These are phyloP conservation scores for Coffea eugenioides DNA, from an alignment of 257 asterid species.

Conservation along the genomic window DNA sequence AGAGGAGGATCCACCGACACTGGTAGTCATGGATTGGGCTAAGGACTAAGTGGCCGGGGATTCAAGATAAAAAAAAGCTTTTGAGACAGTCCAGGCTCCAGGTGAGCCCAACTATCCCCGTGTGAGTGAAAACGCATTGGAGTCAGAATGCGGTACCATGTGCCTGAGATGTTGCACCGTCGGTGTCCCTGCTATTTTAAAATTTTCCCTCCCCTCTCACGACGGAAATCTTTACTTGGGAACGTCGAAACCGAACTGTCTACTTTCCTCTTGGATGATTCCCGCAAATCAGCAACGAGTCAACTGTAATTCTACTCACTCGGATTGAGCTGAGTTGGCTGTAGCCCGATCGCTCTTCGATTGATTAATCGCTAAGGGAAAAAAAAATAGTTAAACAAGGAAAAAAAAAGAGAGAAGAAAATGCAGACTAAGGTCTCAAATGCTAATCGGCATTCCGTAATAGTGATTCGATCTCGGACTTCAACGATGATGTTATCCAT, in stretches of 20 bases:
- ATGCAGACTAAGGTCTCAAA: slow-evolving; percentile 40
- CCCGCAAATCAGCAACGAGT: not conserved
- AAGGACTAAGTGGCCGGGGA: no score
- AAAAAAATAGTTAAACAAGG: not conserved
- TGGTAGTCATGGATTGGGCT: no score
- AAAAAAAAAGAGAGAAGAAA: not conserved
- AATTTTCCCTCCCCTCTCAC: not conserved
- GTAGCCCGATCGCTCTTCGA: not conserved
- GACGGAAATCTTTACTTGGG: not conserved
- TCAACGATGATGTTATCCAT: slow-evolving; percentile 70
- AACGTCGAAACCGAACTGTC: not conserved
- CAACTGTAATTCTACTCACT: not conserved
- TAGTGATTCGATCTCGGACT: slow-evolving; percentile 70
- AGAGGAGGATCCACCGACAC: no score
- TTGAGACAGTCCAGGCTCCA: no score
- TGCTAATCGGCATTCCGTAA: slow-evolving; percentile 50
- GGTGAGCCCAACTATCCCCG: no score
- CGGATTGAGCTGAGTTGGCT: not conserved
- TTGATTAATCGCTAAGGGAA: not conserved
- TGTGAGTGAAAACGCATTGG: no score
- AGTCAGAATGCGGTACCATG: not conserved
- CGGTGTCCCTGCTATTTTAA: no score
- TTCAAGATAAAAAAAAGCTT: no score
- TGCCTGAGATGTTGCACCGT: not conserved
- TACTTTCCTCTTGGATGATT: not conserved